Evolutionary conservation across 345 rosid genomes (phyloP), one percentile per base, ranked within the genome.

Genomic region (Schrenkiella parvula): DNA sequence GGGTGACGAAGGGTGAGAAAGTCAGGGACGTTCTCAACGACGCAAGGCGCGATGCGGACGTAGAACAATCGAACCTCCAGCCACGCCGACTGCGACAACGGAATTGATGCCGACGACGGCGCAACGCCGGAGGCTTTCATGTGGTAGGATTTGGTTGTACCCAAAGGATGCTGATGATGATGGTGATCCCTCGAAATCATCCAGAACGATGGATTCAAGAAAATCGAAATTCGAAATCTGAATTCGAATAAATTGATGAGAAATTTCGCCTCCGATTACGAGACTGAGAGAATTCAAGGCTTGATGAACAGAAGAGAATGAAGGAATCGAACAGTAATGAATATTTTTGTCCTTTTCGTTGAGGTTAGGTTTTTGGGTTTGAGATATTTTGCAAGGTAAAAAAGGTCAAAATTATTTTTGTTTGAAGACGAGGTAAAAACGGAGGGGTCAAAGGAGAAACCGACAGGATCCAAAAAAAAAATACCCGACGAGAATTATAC

Each of bases 31-130:
- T 73, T 71, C 25, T 83, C 87, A 42, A 82, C 71, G 9, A 77
- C 75, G 74, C 89, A 88, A 4, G 92, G 89, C 8, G 91, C 61
- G 69, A 90, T 79, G 14, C 98, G 86, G 1, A 90, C 96, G 68
- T 93, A 93, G 76, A 90, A 90, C 63, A 92, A 77, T 55, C 97
- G 86, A 75, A 88, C 87, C 81, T 92, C 98, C n/a, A 92, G 87
- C 93, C 95, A 86, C 14, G 85, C 78, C 9, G 89, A 79, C 64
- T 62, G 76, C 4, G 81, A 59, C 1, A 76, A 48, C 47, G 72
- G 53, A 21, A 47, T 38, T n/a, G 72, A 46, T 8, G 73, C 67
- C 34, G 72, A 48, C 15, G 81, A 74, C 35, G 88, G 74, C 6
- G 61, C 64, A 22, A 66, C 74, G 12, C 76, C 55, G 42, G 74